Evolutionary conservation across 2,329 filamentous ascomycete species (phyloP), one percentile per base, ranked within the genome.

Genomic region (Penicillium sp.): DNA sequence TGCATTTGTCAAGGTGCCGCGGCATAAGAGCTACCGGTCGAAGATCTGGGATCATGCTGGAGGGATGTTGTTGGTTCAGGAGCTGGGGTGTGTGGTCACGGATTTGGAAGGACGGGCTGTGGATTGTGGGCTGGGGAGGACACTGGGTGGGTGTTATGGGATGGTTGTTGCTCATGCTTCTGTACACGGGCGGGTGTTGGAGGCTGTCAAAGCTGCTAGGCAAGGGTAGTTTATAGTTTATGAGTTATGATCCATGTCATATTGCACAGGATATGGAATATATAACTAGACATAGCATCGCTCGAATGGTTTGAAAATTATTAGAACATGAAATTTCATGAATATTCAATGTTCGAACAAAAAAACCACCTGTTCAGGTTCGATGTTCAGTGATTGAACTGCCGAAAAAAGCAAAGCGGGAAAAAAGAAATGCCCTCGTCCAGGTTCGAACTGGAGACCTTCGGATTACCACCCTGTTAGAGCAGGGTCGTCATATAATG

Each of bases 31-130:
- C 8, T 77, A 83, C 62, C 81, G 77, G 35, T 82, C 81, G 0
- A 79, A 79, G 59, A 74, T 84, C n/a, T 85, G 83, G 83, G 84
- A 85, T 69, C 83, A 85, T 70, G 81, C 81, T 1, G 83, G 83
- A 5, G 83, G 83, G 0, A 80, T 83, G 65, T 68, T 85, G 28
- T 76, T 85, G 46, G 81, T 78, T 57, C 71, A 80, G 58, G 83
- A 85, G 67, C 76, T 80, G 1, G 83, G 84, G 6, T 81, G 80
- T 8, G 73, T 76, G 52, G 78, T 85, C 26, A 81, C 77, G 2
- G 84, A 86, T 69, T 70, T 85, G 48, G 71, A 82, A 33, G 83
- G 84, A 1, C 80, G 75, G 38, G 66, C 75, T 3, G 80, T 85
- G 37, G 80, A 84, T 60, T 84, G 83, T 65, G 72, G 75, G 6